Evolutionary conservation across 2,329 filamentous ascomycete genomes (phyloP), one percentile per base, ranked within the genome.

Genomic region (Cercospora janseana): DNA sequence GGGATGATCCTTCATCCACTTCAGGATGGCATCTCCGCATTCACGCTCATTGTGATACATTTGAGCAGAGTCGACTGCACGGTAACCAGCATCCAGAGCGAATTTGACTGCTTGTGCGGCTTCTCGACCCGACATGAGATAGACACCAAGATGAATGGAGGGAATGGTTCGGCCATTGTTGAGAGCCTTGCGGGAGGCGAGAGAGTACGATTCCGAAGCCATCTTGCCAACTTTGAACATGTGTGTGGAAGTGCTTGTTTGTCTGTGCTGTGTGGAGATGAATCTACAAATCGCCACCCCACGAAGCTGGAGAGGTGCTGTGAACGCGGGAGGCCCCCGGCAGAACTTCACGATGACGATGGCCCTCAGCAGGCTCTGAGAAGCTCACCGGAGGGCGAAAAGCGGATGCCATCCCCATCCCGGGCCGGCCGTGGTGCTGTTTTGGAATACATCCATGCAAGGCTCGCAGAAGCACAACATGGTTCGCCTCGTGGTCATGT

Each of bases 21-120:
- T 46, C 4, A 51, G 46, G 55, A 93, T 85, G 6, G 85, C 83
- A 24, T 75, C 71, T 1, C 87, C 87, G 10, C 83, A 81, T 59
- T 87, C 79, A 27, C 74, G 74, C 68, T 93, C 88, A 55, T 93
- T 93, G 63, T 79, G 71, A 63, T 84, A 83, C 80, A 82, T 82
- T 58, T 83, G 79, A 12, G 81, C 81, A 9, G 76, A 79, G 63
- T 84, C 81, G 49, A 84, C 69, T 62, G 66, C 74, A 56, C 72
- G 67, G 62, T 77, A 77, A 34, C 74, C 74, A 44, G 71, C 69
- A 66, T 75, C 62, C 6, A 66, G 50, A 7, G 64, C 64, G 46
- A 60, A 50, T 6, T 43, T 42, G 2, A 88, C 81, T 1, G 84
- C 75, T 20, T 73, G 66, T 7, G 71, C 73, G 13, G 81, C 82